Base-by-base conservation (phyloP, 2,329 filamentous ascomycete species). In the Colletotrichum spinosum region DNA sequence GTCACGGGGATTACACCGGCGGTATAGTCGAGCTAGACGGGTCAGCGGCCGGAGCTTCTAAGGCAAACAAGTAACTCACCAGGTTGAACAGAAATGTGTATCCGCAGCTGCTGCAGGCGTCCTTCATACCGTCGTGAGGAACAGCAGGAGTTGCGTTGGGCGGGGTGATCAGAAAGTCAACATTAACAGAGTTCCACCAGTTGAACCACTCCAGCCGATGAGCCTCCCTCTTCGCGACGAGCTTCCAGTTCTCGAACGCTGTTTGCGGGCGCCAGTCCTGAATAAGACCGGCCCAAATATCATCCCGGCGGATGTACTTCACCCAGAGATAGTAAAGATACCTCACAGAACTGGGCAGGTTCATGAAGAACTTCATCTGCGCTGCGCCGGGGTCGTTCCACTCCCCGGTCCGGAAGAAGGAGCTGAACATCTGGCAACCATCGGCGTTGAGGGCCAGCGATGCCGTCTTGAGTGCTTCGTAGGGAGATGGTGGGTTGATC, bases 1-100 rank as follows among this genome's bases (percentile, higher is more conserved):
- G 92, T 95, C 1, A 97, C 89, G 0, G 95, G 94, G 25, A 98
- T 73, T 41, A 97, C 88, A 42, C 94, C 94, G 11, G 88, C 86
- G 1, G 92, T 88, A 78, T 97, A 97, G 75, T 97, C 95, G 53
- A 97, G 87, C 88, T 92, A 67, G 59, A 11, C 35, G 11, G 38
- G 41, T 72, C 51, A 71, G 67, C 10, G 15, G 12, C 35, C 44
- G 9, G 4, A 9, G n/a, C 8, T 4, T 5, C 6, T 25, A 10
- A 4, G 10, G 12, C 71, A 55, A 68, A 67, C 42, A 60, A 67
- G 7, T 17, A 11, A 80, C 87, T 78, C 80, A 92, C 90, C 72
- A 97, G 70, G 72, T 97, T 97, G 81, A 96, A 98, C 60, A 97
- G 79, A 75, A 97, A 97, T 0, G 94, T 97, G 74, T 98, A 97